Evolutionary conservation across 257 asterid species (phyloP).

Genomic region (Linderniella brevidens): DNA sequence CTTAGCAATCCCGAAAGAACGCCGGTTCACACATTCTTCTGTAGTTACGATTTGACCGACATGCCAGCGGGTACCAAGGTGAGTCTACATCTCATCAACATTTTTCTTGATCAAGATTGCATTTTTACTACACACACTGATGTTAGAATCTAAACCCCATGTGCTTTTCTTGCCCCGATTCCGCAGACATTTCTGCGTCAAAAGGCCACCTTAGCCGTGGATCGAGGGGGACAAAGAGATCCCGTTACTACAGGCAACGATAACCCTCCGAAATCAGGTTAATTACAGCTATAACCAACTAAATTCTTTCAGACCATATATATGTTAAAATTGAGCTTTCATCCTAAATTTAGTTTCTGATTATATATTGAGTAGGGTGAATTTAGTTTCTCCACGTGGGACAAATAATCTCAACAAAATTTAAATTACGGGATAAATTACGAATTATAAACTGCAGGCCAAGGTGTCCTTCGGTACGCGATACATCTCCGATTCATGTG

Average conservation of each 20-base stretch:
- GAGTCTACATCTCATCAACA: constrained; percentile 9
- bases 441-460: constrained; percentile 24
- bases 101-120: neutral
- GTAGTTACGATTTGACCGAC: constrained; percentile 81
- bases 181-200: constrained; percentile 78
- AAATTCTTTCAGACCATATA: too few relatives aligned
- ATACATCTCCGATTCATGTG: constrained; percentile 72
- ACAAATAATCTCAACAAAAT: too few relatives aligned
- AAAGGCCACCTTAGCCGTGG: constrained; percentile 49
- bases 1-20: constrained; percentile 93
- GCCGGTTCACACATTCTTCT: constrained; percentile 79
- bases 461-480: constrained; percentile 78
- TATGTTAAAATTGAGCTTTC: too few relatives aligned
- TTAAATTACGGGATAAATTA: too few relatives aligned
- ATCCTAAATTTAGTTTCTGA: too few relatives aligned
- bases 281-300: too few relatives aligned
- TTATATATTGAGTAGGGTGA: too few relatives aligned
- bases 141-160: too few relatives aligned
- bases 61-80: constrained; percentile 97
- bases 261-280: too few relatives aligned
- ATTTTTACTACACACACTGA: too few relatives aligned
- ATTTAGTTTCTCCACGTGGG: too few relatives aligned
- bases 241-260: constrained; percentile 7
- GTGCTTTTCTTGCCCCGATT: constrained; percentile 8
- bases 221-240: constrained; percentile 22